Base-by-base conservation (phyloP, 2,329 filamentous ascomycete species). In the Alternaria triticimaculans region DNA sequence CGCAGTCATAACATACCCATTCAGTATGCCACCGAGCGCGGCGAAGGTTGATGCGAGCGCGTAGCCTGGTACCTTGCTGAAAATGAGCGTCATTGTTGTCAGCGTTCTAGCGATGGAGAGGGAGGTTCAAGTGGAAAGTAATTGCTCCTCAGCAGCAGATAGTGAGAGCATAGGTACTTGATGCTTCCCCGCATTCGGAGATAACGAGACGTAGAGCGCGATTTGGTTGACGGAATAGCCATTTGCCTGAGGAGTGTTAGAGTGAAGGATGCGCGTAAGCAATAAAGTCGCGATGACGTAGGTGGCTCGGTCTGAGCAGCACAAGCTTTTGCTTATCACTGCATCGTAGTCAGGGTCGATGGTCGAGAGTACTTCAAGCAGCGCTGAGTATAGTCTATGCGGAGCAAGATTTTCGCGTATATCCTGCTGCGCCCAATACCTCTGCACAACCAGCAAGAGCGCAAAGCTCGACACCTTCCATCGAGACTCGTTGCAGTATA, bases 81-180 rank as follows among this genome's bases (percentile, higher is more conserved):
- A 8, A 2, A 25, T 15, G 14, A 26, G 21, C 20, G 26, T 9
- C 45, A 48, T 48, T 0, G 3, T 10, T 9, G 20, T 2, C 0
- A n/a, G 11, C 5, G 4, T 25, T 48, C 5, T 3, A n/a, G 21
- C 14, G 0, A 3, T 26, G 0, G 12, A 0, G 21, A 11, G 14
- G 26, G 45, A 10, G 2, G 14, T 48, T 48, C 12, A 3, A n/a
- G 21, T 48, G 6, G 14, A 6, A 23, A 25, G 9, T 21, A 5
- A 2, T 9, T 37, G 8, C 15, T 10, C 15, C n/a, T 10, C 2
- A 5, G 2, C 8, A 15, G n/a, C 9, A 37, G 33, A 7, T 4
- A 2, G 33, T 15, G 15, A n/a, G 4, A 15, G 7, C 3, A 37
- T 5, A n/a, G 5, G 15, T n/a, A 37, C 0, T 2, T 9, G 33